phyloP scores from a whole-genome alignment of 83 land plant genomes.

The Picea abies region DNA sequence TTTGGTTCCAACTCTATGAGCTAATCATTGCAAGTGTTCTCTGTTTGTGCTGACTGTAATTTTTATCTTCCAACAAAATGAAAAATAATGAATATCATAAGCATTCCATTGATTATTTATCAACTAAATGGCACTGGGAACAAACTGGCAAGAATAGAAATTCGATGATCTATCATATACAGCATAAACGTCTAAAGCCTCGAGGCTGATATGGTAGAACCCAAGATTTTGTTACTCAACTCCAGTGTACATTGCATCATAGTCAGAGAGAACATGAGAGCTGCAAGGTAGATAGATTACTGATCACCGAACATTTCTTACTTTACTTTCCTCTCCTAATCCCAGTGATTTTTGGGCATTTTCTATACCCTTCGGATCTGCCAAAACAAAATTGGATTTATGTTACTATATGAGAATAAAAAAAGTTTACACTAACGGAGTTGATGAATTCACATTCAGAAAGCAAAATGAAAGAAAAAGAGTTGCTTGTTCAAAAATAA shows the following conservation, averaged over 20 bases:
- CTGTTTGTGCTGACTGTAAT: not conserved
- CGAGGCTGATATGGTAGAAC: not conserved
- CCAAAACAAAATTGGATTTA: conserved; percentile 1
- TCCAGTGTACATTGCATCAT: no score
- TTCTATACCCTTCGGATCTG: conserved; percentile 91
- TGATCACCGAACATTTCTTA: conserved; percentile 62
- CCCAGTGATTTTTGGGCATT: conserved; percentile 85
- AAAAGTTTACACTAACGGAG: not conserved
- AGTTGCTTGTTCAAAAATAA: not conserved
- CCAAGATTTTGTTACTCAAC: not conserved
- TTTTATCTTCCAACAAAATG: not conserved
- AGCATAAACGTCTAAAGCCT: not conserved
- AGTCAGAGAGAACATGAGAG: not conserved
- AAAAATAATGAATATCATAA: conserved; percentile 1
- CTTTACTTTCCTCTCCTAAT: conserved; percentile 71
- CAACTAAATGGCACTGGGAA: not conserved
- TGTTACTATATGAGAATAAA: not conserved
- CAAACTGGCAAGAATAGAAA: not conserved
- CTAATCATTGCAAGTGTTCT: not conserved
- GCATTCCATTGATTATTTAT: not conserved
- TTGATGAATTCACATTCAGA: not conserved
- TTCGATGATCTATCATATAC: not conserved
- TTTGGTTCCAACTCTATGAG: no score
- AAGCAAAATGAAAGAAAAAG: not conserved
- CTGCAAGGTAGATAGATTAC: not conserved